These are phyloP conservation scores for Aspergillus floridensis DNA, from an alignment of 2,329 filamentous ascomycete species.

Conservation along the genomic window DNA sequence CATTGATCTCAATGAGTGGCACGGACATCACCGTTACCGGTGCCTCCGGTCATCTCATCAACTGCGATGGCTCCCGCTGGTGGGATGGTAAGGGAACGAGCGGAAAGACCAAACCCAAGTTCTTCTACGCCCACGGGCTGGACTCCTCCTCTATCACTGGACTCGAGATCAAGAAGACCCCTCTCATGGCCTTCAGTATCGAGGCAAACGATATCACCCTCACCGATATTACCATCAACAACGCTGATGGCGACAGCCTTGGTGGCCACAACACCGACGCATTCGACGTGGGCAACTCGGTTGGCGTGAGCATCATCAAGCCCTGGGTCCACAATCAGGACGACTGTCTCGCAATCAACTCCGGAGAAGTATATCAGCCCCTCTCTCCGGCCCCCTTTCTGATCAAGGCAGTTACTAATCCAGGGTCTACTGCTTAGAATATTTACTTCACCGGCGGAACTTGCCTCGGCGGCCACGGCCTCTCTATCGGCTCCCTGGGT, in stretches of 20 bases:
- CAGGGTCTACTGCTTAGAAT: background rate
- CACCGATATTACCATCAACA: conserved; percentile 39
- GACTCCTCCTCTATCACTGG: conserved; percentile 40
- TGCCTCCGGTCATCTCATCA: conserved; percentile 32
- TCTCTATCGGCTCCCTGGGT: conserved; percentile 40
- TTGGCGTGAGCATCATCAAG: conserved; percentile 42
- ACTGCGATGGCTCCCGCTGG: conserved; percentile 41
- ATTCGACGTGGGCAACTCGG: conserved; percentile 48
- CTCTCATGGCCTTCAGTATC: conserved; percentile 41
- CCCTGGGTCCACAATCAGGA: conserved; percentile 47
- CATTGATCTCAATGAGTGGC: conserved; percentile 37
- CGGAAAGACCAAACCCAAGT: conserved; percentile 33
- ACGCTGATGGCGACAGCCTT: conserved; percentile 38
- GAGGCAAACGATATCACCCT: conserved; percentile 32
- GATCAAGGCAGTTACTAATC: background rate
- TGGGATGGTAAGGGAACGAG: conserved; percentile 50
- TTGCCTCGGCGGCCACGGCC: conserved; percentile 41
- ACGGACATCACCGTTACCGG: conserved; percentile 43
- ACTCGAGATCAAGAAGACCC: conserved; percentile 42
- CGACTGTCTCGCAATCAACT: conserved; percentile 36
- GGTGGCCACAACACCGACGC: conserved; percentile 51
- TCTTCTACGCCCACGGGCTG: conserved; percentile 40
- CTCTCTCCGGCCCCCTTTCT: background rate
- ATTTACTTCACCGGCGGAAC: conserved; percentile 24
- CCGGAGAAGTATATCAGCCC: conserved; percentile 15